These are phyloP conservation scores for Azolla pinnata DNA, from an alignment of 75 land plant genomes.

Conservation along the genomic window DNA sequence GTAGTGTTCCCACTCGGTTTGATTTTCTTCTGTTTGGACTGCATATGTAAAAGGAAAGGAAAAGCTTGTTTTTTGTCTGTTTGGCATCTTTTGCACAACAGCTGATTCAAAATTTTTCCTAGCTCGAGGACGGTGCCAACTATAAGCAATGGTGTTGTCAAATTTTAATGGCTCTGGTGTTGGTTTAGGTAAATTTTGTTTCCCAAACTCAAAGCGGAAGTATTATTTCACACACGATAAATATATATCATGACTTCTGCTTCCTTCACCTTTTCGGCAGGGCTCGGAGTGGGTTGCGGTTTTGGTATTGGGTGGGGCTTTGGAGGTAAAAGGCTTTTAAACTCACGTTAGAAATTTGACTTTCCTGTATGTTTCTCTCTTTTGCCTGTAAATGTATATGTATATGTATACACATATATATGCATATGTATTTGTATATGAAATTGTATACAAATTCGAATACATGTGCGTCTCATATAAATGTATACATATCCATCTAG, in stretches of 20 bases:
- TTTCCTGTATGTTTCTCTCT: no score
- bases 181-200: conserved; percentile 32
- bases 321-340: conserved; percentile 36
- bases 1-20: no score
- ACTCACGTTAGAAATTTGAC: no score
- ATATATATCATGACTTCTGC: not conserved
- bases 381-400: no score
- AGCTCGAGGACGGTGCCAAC: no score
- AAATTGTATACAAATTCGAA: not conserved
- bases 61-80: no score
- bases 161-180: conserved; percentile 48
- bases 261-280: conserved; percentile 16
- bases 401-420: not conserved
- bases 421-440: not conserved
- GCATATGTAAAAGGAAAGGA: no score
- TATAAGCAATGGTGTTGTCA: conserved; percentile 51
- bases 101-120: no score
- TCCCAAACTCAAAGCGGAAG: not conserved
- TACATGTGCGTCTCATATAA: not conserved
- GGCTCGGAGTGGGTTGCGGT: conserved; percentile 58
- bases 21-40: no score
- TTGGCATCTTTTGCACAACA: no score
- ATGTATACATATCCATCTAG: not conserved
- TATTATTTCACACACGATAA: not conserved
- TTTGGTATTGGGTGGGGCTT: conserved; percentile 72